Evolutionary conservation across 345 rosid species (phyloP).

Genomic region (Eucalyptus cloeziana): DNA sequence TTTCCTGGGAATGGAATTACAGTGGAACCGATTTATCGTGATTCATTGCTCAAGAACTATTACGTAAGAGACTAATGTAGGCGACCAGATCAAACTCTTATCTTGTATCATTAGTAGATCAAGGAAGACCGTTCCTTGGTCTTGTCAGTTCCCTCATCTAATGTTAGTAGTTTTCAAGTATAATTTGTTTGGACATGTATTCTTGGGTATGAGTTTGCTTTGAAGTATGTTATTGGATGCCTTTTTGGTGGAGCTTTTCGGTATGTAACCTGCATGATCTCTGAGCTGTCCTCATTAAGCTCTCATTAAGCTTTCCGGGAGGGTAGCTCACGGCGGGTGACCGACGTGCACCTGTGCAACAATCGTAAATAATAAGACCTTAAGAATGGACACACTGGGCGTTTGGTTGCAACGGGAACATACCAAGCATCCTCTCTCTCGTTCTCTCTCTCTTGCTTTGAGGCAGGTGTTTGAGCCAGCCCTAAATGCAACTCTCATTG

Average conservation of each 20-base stretch:
- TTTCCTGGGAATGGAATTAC: background rate
- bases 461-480: background rate
- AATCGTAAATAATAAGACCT: background rate
- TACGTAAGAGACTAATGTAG: background rate
- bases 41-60: background rate
- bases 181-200: background rate
- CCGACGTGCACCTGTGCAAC: background rate
- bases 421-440: background rate
- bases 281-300: background rate
- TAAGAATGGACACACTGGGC: background rate
- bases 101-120: background rate
- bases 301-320: background rate
- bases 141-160: background rate
- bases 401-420: background rate
- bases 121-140: background rate
- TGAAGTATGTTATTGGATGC: background rate
- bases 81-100: background rate
- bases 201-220: background rate
- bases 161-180: background rate
- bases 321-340: background rate
- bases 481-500: background rate
- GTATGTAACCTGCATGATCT: background rate
- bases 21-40: background rate
- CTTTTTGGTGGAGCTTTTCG: background rate
- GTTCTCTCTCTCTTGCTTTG: background rate